phyloP scores from a whole-genome alignment of 2,329 filamentous ascomycete species.

The Didymosphaeria variabile region DNA sequence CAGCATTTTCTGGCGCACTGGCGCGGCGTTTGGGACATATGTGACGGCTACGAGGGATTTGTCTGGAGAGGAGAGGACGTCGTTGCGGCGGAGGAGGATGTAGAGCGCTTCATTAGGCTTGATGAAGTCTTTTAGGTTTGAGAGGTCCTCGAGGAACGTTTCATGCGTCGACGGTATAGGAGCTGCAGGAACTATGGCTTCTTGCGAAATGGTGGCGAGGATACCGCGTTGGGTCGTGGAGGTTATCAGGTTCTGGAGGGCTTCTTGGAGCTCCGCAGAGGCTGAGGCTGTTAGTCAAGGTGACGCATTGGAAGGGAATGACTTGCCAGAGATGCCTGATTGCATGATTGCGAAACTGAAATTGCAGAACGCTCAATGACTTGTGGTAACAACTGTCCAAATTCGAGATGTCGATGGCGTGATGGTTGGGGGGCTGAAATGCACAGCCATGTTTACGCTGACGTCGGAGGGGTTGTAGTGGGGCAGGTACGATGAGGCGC shows the following conservation, averaged over 20 bases:
- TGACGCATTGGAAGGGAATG: neutral
- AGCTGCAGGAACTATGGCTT: slow-evolving; percentile 70
- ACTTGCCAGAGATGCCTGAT: slow-evolving; percentile 78
- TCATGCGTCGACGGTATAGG: slow-evolving; percentile 61
- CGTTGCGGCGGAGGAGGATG: slow-evolving; percentile 75
- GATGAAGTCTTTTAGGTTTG: slow-evolving; percentile 69
- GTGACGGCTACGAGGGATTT: slow-evolving; percentile 70
- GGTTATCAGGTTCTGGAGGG: slow-evolving; percentile 75
- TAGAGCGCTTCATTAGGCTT: slow-evolving; percentile 75
- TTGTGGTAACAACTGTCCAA: neutral
- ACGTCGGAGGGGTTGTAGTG: slow-evolving; percentile 32
- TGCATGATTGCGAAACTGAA: slow-evolving; percentile 66
- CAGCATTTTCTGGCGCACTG: slow-evolving; percentile 86
- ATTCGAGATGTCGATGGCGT: neutral
- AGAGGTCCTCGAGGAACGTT: slow-evolving; percentile 71
- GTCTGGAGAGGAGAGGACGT: slow-evolving; percentile 53
- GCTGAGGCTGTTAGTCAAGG: slow-evolving; percentile 52
- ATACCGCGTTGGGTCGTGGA: slow-evolving; percentile 72
- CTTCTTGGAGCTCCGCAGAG: slow-evolving; percentile 77
- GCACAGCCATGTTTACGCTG: slow-evolving; percentile 30
- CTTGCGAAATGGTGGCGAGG: slow-evolving; percentile 72
- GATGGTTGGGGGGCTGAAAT: slow-evolving; percentile 1
- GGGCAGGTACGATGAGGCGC: slow-evolving; percentile 30
- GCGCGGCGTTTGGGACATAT: slow-evolving; percentile 80
- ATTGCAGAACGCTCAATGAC: neutral